phyloP scores from a whole-genome alignment of 495 filamentous ascomycete species.

The Penicillium malachiteum region DNA sequence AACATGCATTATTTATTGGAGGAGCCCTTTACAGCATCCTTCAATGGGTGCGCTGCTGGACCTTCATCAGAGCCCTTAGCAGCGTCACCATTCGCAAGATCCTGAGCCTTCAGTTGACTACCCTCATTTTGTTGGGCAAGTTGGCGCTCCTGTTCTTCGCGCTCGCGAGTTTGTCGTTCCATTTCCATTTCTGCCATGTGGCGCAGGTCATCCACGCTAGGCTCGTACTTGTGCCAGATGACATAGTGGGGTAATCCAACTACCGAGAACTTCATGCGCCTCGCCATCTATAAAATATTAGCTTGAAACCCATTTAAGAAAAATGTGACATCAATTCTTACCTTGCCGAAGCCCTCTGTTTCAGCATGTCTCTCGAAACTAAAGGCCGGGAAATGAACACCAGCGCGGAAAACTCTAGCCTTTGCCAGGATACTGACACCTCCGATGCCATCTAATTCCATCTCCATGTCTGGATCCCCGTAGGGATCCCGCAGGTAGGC shows the following conservation, averaged over 20 bases:
- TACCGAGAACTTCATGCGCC: conserved; percentile 93
- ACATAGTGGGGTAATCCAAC: conserved; percentile 96
- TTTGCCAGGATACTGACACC: conserved; percentile 98
- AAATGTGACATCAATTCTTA: conserved; percentile 33
- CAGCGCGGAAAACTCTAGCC: conserved; percentile 88
- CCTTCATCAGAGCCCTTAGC: conserved; percentile 17
- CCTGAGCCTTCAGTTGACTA: conserved; percentile 7
- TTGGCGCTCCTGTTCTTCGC: conserved; percentile 70
- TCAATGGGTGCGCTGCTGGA: conserved; percentile 13
- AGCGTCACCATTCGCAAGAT: conserved; percentile 3
- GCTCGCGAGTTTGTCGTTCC: conserved; percentile 69
- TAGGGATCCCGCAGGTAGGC: conserved; percentile 97
- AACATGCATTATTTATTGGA: conserved; percentile 4
- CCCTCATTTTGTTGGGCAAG: conserved; percentile 48
- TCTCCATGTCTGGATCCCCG: conserved; percentile 98
- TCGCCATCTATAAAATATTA: conserved; percentile 77
- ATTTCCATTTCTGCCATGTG: conserved; percentile 98
- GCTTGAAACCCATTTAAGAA: conserved; percentile 5
- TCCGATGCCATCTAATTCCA: conserved; percentile 98
- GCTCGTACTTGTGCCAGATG: conserved; percentile 99
- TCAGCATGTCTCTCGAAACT: conserved; percentile 99
- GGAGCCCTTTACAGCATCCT: conserved; percentile 12
- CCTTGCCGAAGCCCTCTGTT: conserved; percentile 98
- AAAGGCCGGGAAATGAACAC: conserved; percentile 97
- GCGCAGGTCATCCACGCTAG: conserved; percentile 91